phyloP scores from a whole-genome alignment of 2,329 filamentous ascomycete genomes.

The Epicoccum sorghinum region DNA sequence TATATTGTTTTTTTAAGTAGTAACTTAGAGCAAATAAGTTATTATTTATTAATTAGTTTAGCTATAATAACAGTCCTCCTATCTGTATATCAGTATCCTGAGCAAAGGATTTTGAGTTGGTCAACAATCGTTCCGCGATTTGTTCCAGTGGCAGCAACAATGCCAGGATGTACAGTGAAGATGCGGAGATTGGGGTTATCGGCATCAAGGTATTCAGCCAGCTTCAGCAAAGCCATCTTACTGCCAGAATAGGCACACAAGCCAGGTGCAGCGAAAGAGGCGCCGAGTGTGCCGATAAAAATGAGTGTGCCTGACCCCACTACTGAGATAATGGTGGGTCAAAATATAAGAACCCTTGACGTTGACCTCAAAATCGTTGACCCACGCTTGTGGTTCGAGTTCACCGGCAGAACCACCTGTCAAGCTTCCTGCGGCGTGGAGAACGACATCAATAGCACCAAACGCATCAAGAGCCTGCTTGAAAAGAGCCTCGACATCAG shows the following conservation, averaged over 20 bases:
- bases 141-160: constrained; percentile 21
- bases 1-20: no score
- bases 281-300: constrained; percentile 22
- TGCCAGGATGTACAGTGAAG: constrained; percentile 32
- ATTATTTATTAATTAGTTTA: no score
- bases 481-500: constrained; percentile 24
- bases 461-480: constrained; percentile 15
- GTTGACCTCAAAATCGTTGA: constrained; percentile 26
- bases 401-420: constrained; percentile 5
- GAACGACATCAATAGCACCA: constrained; percentile 24
- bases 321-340: constrained; percentile 14
- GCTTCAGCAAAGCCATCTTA: constrained; percentile 29
- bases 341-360: constrained; percentile 23
- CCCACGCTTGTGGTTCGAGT: constrained; percentile 14
- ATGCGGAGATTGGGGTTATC: constrained; percentile 29
- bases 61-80: constrained; percentile 24
- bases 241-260: constrained; percentile 28
- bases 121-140: constrained; percentile 13
- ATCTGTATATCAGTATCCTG: constrained; percentile 27
- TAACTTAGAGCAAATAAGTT: no score
- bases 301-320: constrained; percentile 26
- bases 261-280: constrained; percentile 20
- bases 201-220: constrained; percentile 29
- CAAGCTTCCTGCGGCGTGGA: constrained; percentile 23
- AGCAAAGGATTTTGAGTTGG: constrained; percentile 22